Conservation (phyloP, 2,329 filamentous ascomycete genomes). For the Cyclaneusma minus region DNA sequence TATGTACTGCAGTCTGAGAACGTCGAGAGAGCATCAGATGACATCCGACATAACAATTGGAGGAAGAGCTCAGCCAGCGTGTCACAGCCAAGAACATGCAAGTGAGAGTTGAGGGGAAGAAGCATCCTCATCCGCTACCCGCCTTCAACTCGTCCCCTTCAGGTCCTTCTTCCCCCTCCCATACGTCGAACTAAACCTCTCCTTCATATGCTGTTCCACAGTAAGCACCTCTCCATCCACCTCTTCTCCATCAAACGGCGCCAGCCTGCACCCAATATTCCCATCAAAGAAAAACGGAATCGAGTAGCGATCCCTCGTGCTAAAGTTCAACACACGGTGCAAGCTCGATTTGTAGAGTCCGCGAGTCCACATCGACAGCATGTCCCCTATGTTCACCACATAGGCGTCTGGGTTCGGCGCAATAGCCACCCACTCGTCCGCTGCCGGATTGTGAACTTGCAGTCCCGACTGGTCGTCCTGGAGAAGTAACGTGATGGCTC, state of each 20-base stretch:
- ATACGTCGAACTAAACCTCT: constrained; percentile 13
- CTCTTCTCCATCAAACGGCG: constrained; percentile 10
- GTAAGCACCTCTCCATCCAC: constrained; percentile 8
- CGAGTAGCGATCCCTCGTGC: constrained; percentile 33
- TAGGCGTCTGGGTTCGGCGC: constrained; percentile 28
- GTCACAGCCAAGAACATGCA: no score
- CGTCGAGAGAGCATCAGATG: no score
- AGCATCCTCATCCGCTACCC: not conserved
- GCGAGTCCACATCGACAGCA: constrained; percentile 33
- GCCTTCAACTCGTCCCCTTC: not conserved
- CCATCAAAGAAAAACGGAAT: constrained; percentile 41
- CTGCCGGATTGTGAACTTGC: constrained; percentile 30
- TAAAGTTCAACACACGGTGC: constrained; percentile 39
- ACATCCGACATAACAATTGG: no score
- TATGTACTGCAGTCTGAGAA: no score
- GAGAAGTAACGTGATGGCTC: constrained; percentile 38
- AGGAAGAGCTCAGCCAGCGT: no score
- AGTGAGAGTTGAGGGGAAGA: no score
- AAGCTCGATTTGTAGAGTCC: constrained; percentile 34
- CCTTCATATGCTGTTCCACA: constrained; percentile 15
- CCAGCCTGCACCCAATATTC: constrained; percentile 26
- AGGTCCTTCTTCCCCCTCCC: constrained; percentile 5
- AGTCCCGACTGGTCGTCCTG: constrained; percentile 34
- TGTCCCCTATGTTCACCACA: constrained; percentile 35
- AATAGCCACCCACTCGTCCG: constrained; percentile 27